A percentile compares a stretch with the other conserved stretches of the same genome.
phyloP scores from a whole-genome alignment of 2,329 filamentous ascomycete genomes.

The Xylariales sp. region DNA sequence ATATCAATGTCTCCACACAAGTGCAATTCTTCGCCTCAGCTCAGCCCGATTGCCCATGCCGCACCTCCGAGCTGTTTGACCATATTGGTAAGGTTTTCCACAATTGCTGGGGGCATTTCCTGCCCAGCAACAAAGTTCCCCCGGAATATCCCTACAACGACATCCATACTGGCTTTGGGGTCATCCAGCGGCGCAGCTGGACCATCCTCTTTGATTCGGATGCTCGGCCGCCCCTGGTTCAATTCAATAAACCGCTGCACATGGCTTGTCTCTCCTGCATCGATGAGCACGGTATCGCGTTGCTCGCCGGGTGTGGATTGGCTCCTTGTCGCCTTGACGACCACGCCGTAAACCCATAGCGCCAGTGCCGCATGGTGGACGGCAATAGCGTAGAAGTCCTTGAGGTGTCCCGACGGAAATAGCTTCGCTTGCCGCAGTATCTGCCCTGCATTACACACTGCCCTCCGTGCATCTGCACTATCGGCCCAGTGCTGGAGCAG shows the following conservation, averaged over 20 bases:
- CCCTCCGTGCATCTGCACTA: slow-evolving; percentile 50
- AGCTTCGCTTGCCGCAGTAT: slow-evolving; percentile 55
- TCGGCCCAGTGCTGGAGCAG: slow-evolving; percentile 55
- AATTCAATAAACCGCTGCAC: slow-evolving; percentile 54
- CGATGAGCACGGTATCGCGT: slow-evolving; percentile 47
- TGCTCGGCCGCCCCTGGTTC: slow-evolving; percentile 48
- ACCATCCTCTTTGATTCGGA: slow-evolving; percentile 26
- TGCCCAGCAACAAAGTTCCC: slow-evolving; percentile 42
- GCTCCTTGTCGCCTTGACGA: slow-evolving; percentile 38
- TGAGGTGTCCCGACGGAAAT: slow-evolving; percentile 49
- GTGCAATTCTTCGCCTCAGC: too few relatives aligned
- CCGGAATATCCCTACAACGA: slow-evolving; percentile 52
- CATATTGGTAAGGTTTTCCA: slow-evolving; percentile 63
- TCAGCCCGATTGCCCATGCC: slow-evolving; percentile 32
- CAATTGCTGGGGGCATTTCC: slow-evolving; percentile 51
- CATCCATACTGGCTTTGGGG: slow-evolving; percentile 53
- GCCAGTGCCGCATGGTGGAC: slow-evolving; percentile 65
- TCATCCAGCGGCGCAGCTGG: slow-evolving; percentile 44
- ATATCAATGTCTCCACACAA: too few relatives aligned
- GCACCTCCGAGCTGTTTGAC: slow-evolving; percentile 56
- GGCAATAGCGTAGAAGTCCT: slow-evolving; percentile 64
- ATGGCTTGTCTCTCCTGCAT: slow-evolving; percentile 47
- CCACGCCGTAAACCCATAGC: slow-evolving; percentile 66
- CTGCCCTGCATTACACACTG: slow-evolving; percentile 66
- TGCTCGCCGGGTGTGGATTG: slow-evolving; percentile 22